Percentiles rank a stretch among this genome's conserved stretches.
phyloP scores from a whole-genome alignment of 1,284 basidiomycete species.

The Marasmius fiardii region DNA sequence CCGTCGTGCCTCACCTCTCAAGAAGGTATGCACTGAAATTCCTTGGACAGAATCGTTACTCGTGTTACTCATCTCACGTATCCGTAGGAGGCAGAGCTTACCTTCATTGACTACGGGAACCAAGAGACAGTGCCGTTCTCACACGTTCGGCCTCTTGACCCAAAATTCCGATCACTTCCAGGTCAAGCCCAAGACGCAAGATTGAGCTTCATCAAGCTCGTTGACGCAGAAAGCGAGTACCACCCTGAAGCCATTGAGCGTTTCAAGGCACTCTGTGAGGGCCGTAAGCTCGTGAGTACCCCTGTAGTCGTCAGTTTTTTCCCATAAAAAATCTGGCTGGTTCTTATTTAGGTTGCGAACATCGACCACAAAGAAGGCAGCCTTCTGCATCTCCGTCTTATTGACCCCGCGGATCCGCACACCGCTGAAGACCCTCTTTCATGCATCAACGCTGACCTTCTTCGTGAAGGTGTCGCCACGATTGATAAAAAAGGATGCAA shows the following conservation, averaged over 20 bases:
- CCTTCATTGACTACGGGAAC: constrained; percentile 88
- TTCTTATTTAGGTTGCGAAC: constrained; percentile 50
- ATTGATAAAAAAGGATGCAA: constrained; percentile 77
- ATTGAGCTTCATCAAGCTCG: constrained; percentile 83
- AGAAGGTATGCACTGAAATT: constrained; percentile 40
- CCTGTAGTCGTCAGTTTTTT: not conserved
- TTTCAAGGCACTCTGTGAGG: constrained; percentile 83
- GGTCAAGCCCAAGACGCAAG: constrained; percentile 84
- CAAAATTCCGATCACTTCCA: constrained; percentile 81
- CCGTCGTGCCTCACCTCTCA: constrained; percentile 74
- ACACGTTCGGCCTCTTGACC: constrained; percentile 78
- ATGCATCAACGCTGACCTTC: constrained; percentile 81
- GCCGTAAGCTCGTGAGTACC: constrained; percentile 69
- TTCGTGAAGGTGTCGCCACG: constrained; percentile 76
- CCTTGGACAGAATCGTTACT: not conserved
- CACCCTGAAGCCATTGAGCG: constrained; percentile 79
- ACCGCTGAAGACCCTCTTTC: constrained; percentile 66
- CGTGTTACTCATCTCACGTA: not conserved
- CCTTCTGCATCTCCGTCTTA: constrained; percentile 80
- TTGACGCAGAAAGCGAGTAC: constrained; percentile 79
- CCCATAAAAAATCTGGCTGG: too few species aligned
- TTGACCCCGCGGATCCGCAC: constrained; percentile 77
- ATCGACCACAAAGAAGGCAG: constrained; percentile 81
- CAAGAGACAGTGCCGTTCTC: constrained; percentile 80
- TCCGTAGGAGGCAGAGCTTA: constrained; percentile 75